A percentile compares a stretch with the other conserved stretches of the same genome.
These are phyloP conservation scores for Tuber magnatum DNA, from an alignment of 495 filamentous ascomycete species.

Conservation along the genomic window DNA sequence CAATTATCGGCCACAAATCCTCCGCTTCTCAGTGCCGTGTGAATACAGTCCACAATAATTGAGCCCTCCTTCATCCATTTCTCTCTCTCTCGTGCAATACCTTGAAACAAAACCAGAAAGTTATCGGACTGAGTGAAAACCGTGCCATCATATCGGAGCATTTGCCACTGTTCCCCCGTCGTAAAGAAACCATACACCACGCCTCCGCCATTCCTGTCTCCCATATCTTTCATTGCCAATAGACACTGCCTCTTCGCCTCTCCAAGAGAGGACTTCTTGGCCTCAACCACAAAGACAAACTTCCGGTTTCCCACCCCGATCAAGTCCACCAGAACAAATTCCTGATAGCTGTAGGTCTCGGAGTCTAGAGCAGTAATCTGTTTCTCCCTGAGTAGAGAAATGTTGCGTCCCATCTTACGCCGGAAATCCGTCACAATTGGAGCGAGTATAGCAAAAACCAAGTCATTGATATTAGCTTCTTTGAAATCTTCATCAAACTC, in stretches of 20 bases:
- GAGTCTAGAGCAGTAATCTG: no score
- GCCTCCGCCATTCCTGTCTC: conserved; percentile 14
- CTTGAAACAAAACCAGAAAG: conserved; percentile 4
- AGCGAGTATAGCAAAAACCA: no score
- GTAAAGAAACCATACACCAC: conserved; percentile 18
- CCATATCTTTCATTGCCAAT: conserved; percentile 16
- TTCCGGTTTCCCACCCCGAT: background rate
- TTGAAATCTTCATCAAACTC: no score
- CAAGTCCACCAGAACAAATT: conserved; percentile 12
- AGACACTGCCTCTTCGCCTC: conserved; percentile 18
- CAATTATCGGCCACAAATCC: conserved; percentile 1
- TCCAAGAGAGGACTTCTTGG: conserved; percentile 14
- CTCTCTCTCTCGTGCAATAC: conserved; percentile 10
- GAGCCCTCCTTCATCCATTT: conserved; percentile 20
- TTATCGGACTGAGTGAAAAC: conserved; percentile 8
- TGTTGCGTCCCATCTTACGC: no score
- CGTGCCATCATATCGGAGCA: conserved; percentile 17
- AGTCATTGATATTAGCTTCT: no score
- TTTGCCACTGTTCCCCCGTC: conserved; percentile 13
- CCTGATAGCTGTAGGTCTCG: no score
- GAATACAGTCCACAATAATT: conserved; percentile 12
- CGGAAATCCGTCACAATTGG: no score
- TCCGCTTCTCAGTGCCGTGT: conserved; percentile 14
- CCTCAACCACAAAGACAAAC: conserved; percentile 2
- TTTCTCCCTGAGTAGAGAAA: no score